Base-by-base conservation (phyloP, 176 grass and related monocot genomes). In the Carex littledalei region DNA sequence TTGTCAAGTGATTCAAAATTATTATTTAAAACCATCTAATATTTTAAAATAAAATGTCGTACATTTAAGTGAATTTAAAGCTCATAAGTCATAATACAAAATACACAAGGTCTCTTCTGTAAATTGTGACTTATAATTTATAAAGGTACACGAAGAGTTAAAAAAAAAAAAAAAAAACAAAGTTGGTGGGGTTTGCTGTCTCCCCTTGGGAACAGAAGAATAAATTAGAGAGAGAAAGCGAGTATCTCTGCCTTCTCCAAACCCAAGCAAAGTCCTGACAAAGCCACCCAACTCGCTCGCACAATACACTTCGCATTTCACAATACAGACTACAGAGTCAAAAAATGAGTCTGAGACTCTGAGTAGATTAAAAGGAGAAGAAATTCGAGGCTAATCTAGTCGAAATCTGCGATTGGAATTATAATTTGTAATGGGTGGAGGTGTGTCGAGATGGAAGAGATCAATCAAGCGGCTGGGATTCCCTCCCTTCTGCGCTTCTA, bases 391-490 rank as follows among this genome's bases (percentile, higher is more conserved):
- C 6, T 37, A 84, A 84, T 89, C 82, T 60, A 16, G 34, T 14
- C 24, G 3, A 29, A 86, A 66, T 84, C 56, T 49, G 73, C 66
- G 8, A 67, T 75, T 80, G 67, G 59, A n/a, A 78, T 24, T 9
- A 62, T 32, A 63, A 53, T 67, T 82, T 53, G 58, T 12, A 85
- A 74, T 85, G 49, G 67, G 55, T 29, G 24, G 39, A 49, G 53
- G 67, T 71, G 69, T 62, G 11, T 34, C 84, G 59, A 69, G 85
- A 81, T 92, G 91, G 93, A 86, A 91, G 57, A 84, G 82, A 87
- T 86, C 90, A 7, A 87, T 89, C 78, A 95, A 87, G 84, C 81
- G 84, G n/a, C 91, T 95, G 87, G 84, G 88, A 12, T 81, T 95
- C 53, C 86, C 90, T 66, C 60, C 60, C 59, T 67, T 52, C 41